These are phyloP conservation scores for Akebia trifoliata DNA, from an alignment of 164 flowering plant genomes.

Conservation along the genomic window DNA sequence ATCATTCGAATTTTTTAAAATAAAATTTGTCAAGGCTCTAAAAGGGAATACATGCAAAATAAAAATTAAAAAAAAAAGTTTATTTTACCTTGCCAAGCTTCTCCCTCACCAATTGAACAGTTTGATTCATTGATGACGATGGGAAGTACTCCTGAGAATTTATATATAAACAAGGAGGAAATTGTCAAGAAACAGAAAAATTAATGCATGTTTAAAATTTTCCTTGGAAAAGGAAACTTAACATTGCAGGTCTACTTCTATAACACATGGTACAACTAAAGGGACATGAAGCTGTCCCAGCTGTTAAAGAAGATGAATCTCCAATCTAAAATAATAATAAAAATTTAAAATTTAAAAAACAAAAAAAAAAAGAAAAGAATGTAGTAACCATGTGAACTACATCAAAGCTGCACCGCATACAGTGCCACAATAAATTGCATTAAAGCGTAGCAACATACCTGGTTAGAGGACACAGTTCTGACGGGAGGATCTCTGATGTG, in stretches of 20 bases:
- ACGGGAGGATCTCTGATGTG: slow-evolving; percentile 18
- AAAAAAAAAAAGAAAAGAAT: too few species aligned
- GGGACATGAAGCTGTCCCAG: too few species aligned
- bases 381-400: too few species aligned
- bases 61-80: neutral
- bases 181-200: too few species aligned
- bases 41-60: neutral
- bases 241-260: too few species aligned
- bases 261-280: too few species aligned
- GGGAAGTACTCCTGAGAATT: slow-evolving; percentile 63
- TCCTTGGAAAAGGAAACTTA: too few species aligned
- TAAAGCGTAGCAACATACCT: slow-evolving; percentile 29
- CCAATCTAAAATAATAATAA: too few species aligned
- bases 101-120: slow-evolving; percentile 67
- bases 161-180: neutral
- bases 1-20: neutral
- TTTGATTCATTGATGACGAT: slow-evolving; percentile 81
- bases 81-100: slow-evolving; percentile 70
- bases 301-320: too few species aligned
- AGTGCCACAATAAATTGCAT: neutral
- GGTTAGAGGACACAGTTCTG: slow-evolving; percentile 44
- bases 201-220: too few species aligned
- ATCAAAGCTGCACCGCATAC: too few species aligned
- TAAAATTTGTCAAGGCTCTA: neutral
- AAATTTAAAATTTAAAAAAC: too few species aligned